Evolutionary conservation across 2,329 filamentous ascomycete genomes (phyloP).

Genomic region (Metarhizium album): DNA sequence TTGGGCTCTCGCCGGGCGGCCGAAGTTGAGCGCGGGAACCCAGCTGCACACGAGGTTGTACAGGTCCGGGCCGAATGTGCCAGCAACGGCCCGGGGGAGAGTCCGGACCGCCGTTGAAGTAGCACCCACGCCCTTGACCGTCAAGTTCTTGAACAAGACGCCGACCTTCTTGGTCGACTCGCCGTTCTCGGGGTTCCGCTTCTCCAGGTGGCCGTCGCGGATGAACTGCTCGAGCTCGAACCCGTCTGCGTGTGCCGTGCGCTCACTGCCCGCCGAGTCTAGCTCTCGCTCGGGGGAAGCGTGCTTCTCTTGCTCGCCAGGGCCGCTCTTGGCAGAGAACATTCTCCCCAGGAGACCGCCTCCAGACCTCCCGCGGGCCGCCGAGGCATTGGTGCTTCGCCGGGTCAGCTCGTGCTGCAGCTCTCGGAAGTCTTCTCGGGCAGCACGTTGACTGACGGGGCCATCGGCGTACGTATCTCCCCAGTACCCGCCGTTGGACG

Average conservation of each 20-base stretch:
- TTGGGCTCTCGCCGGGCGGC: not conserved
- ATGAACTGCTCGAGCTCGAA: conserved; percentile 64
- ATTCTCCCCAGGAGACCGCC: conserved; percentile 1
- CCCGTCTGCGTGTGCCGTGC: conserved; percentile 32
- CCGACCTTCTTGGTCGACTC: conserved; percentile 64
- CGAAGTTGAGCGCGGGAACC: conserved; percentile 18
- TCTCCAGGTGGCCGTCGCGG: conserved; percentile 65
- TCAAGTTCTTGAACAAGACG: conserved; percentile 65
- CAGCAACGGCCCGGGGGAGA: conserved; percentile 61
- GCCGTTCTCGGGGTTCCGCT: conserved; percentile 42
- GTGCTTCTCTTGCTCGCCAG: conserved; percentile 4
- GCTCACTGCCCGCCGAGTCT: conserved; percentile 3
- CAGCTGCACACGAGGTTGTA: conserved; percentile 46
- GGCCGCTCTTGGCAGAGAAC: not conserved
- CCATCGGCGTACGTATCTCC: conserved; percentile 14
- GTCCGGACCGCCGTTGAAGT: conserved; percentile 61
- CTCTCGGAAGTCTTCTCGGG: conserved; percentile 11
- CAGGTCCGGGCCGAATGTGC: conserved; percentile 72
- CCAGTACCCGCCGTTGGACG: conserved; percentile 14
- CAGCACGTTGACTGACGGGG: conserved; percentile 10
- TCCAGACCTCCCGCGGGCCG: not conserved
- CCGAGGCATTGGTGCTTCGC: conserved; percentile 8
- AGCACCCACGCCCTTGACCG: conserved; percentile 59
- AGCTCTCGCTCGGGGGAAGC: not conserved
- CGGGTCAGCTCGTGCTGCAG: conserved; percentile 14